These are phyloP conservation scores for Penicillium taxi DNA, from an alignment of 495 filamentous ascomycete species.

Conservation along the genomic window DNA sequence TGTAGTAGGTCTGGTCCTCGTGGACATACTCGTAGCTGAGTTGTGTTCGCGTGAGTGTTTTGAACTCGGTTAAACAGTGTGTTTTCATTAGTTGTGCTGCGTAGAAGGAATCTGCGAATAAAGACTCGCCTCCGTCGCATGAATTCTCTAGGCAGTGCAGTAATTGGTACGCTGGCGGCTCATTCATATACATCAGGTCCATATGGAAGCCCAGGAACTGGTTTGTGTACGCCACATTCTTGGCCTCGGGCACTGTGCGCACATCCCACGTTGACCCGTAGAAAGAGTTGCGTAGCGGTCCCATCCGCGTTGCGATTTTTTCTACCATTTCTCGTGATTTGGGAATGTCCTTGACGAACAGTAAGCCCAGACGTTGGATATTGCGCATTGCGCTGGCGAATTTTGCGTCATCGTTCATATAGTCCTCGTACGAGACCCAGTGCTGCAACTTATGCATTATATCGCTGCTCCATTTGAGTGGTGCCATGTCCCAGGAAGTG, in stretches of 20 bases:
- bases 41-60: constrained; percentile 32
- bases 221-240: constrained; percentile 87
- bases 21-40: constrained; percentile 63
- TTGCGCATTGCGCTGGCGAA: constrained; percentile 47
- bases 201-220: constrained; percentile 77
- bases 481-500: neutral
- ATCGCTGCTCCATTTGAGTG: constrained; percentile 28
- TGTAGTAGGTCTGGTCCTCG: constrained; percentile 52
- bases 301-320: constrained; percentile 61
- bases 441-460: constrained; percentile 22
- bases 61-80: constrained; percentile 16
- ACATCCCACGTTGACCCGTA: constrained; percentile 91
- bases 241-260: constrained; percentile 60
- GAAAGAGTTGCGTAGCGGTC: constrained; percentile 70
- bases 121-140: constrained; percentile 66
- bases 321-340: constrained; percentile 53
- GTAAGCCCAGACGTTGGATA: constrained; percentile 53
- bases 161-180: constrained; percentile 72
- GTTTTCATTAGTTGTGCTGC: constrained; percentile 46
- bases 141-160: constrained; percentile 78
- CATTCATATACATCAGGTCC: constrained; percentile 81
- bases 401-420: constrained; percentile 48
- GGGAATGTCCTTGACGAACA: constrained; percentile 68
- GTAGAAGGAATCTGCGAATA: constrained; percentile 66
- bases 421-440: constrained; percentile 60